phyloP scores from a whole-genome alignment of 768 basidiomycete species.

The Phaffia tasmanica region DNA sequence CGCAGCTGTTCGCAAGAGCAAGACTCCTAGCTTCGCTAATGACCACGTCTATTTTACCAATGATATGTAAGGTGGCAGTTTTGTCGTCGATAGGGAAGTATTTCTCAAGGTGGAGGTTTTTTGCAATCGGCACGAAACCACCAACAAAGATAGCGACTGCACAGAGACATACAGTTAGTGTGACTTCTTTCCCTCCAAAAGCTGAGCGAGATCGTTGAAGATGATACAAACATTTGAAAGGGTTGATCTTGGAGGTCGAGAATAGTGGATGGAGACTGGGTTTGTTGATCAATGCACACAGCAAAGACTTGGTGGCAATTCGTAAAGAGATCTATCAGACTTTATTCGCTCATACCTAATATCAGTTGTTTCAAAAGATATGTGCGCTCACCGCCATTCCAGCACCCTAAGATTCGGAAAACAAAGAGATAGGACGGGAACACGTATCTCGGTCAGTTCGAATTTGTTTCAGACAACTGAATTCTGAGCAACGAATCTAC shows the following conservation, averaged over 20 bases:
- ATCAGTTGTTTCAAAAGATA: constrained; percentile 49
- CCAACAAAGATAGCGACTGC: constrained; percentile 65
- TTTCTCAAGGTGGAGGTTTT: constrained; percentile 41
- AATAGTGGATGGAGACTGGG: constrained; percentile 46
- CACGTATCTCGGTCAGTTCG: too few relatives aligned
- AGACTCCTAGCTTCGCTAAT: constrained; percentile 56
- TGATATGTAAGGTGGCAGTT: constrained; percentile 66
- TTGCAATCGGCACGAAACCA: constrained; percentile 49
- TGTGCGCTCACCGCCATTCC: constrained; percentile 59
- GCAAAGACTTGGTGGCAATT: constrained; percentile 4
- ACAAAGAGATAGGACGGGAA: neutral
- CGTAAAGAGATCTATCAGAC: constrained; percentile 1
- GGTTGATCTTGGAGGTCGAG: constrained; percentile 56
- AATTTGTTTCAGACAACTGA: neutral
- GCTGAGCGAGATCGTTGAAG: constrained; percentile 1
- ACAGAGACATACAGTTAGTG: constrained; percentile 38
- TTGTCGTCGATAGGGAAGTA: constrained; percentile 45
- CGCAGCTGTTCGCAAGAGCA: constrained; percentile 48
- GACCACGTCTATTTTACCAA: constrained; percentile 66
- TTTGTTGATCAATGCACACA: constrained; percentile 7
- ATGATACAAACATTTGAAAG: constrained; percentile 54
- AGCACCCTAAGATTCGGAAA: constrained; percentile 50
- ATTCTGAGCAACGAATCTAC: neutral
- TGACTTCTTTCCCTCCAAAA: neutral
- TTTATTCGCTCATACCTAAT: neutral